phyloP scores from a whole-genome alignment of 2,329 filamentous ascomycete genomes.

The Lizonia empirigonia region DNA sequence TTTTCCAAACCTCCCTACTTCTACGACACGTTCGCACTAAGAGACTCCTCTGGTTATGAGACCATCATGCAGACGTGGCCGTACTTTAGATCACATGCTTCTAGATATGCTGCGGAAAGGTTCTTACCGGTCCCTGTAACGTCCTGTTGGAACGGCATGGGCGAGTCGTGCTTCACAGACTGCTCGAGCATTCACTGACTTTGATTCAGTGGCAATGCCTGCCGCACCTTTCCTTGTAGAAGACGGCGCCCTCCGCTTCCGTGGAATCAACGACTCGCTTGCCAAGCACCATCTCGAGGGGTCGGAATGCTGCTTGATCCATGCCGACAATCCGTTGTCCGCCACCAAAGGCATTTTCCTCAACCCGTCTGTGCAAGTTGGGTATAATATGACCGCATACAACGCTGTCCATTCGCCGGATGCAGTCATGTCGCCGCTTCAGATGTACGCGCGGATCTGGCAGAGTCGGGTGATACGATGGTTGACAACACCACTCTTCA shows the following conservation, averaged over 20 bases:
- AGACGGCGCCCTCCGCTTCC: conserved; percentile 60
- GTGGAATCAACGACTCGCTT: conserved; percentile 67
- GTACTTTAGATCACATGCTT: conserved; percentile 60
- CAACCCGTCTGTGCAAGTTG: conserved; percentile 72
- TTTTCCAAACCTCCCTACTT: conserved; percentile 60
- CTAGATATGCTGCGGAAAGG: conserved; percentile 59
- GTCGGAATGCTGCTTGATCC: conserved; percentile 80
- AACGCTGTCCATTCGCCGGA: conserved; percentile 17
- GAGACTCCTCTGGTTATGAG: conserved; percentile 59
- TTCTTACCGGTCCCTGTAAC: conserved; percentile 60
- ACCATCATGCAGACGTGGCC: conserved; percentile 64
- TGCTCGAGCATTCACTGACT: background rate
- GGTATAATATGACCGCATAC: conserved; percentile 57
- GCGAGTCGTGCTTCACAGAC: conserved; percentile 5
- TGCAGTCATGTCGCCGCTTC: conserved; percentile 14
- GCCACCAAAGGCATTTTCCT: conserved; percentile 63
- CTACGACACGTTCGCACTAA: conserved; percentile 68
- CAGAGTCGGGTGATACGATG: conserved; percentile 19
- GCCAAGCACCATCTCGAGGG: conserved; percentile 68
- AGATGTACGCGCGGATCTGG: conserved; percentile 21
- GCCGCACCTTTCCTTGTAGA: conserved; percentile 30
- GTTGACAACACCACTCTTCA: conserved; percentile 17
- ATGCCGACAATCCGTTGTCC: conserved; percentile 70
- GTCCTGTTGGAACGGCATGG: conserved; percentile 74
- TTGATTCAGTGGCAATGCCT: conserved; percentile 40